Percentiles rank a stretch among this genome's conserved stretches.
phyloP scores from a whole-genome alignment of 2,329 filamentous ascomycete species.

The Esteya vermicola region DNA sequence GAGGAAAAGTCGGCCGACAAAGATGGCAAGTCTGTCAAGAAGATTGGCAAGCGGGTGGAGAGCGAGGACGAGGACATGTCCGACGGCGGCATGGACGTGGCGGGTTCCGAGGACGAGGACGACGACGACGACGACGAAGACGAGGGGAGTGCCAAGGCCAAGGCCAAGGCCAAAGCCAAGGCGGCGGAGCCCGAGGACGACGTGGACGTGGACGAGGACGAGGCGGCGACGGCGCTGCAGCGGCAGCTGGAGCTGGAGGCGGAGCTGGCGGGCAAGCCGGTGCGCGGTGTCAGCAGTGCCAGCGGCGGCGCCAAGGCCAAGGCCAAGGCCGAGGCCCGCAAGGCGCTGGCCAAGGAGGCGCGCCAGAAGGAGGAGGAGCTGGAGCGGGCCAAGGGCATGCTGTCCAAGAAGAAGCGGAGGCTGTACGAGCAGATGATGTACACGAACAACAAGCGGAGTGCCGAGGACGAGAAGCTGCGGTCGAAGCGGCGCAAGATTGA shows the following conservation, averaged over 20 bases:
- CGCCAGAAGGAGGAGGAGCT: conserved; percentile 73
- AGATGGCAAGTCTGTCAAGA: conserved; percentile 20
- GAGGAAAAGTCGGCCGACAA: conserved; percentile 13
- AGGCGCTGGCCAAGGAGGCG: conserved; percentile 55
- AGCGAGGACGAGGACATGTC: conserved; percentile 22
- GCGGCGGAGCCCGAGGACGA: conserved; percentile 26
- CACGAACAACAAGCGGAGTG: conserved; percentile 85
- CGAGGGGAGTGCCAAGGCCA: conserved; percentile 27
- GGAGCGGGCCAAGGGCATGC: conserved; percentile 93
- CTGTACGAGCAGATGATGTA: conserved; percentile 95
- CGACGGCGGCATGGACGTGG: conserved; percentile 35
- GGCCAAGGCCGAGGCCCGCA: conserved; percentile 55
- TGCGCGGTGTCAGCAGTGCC: conserved; percentile 20
- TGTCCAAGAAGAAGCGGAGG: conserved; percentile 95
- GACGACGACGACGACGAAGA: conserved; percentile 32
- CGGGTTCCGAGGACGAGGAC: conserved; percentile 28
- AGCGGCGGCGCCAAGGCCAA: conserved; percentile 34
- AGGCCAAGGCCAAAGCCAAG: conserved; percentile 38
- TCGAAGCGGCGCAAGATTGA: conserved; percentile 86
- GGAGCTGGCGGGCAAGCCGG: conserved; percentile 60
- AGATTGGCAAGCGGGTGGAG: conserved; percentile 10
- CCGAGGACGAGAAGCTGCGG: conserved; percentile 74
- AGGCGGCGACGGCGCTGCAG: conserved; percentile 46
- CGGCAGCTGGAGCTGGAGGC: conserved; percentile 88
- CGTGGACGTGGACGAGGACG: conserved; percentile 40